A percentile compares a stretch with the other conserved stretches of the same genome.
Conservation (phyloP, 1,139 yeast genomes). For the Magnusiomyces suaveolens region DNA sequence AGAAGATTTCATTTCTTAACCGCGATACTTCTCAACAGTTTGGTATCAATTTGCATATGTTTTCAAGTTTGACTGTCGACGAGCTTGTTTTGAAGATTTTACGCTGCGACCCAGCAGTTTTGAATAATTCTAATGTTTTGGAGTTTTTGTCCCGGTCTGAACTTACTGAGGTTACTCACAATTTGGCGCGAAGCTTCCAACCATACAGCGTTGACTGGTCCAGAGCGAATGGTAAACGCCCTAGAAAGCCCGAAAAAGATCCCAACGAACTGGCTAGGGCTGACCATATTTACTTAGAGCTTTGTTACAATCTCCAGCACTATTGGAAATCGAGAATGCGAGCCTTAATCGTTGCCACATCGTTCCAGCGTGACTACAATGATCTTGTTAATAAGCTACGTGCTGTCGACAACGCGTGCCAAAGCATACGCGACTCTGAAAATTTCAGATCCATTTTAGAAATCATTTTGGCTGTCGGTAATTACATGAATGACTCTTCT, state of each 20-base stretch:
- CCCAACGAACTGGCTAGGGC: slow-evolving; percentile 63
- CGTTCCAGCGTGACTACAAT: slow-evolving; percentile 64
- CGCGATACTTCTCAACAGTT: slow-evolving; percentile 82
- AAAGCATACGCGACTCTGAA: slow-evolving; percentile 51
- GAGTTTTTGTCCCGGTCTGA: slow-evolving; percentile 76
- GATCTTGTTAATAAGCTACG: slow-evolving; percentile 56
- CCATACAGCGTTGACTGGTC: slow-evolving; percentile 59
- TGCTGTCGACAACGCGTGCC: slow-evolving; percentile 57
- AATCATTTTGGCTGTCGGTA: slow-evolving; percentile 77
- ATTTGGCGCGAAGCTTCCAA: slow-evolving; percentile 52
- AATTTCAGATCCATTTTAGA: slow-evolving; percentile 59
- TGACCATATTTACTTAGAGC: slow-evolving; percentile 67
- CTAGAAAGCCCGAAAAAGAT: slow-evolving; percentile 43
- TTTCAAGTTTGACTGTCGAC: slow-evolving; percentile 50
- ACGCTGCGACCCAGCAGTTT: slow-evolving; percentile 59
- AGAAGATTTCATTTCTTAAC: slow-evolving; percentile 55
- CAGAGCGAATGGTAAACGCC: slow-evolving; percentile 26
- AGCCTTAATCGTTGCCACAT: slow-evolving; percentile 56
- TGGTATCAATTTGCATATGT: slow-evolving; percentile 84
- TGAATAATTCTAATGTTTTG: slow-evolving; percentile 59
- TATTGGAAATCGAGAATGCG: slow-evolving; percentile 88
- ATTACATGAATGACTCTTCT: slow-evolving; percentile 79
- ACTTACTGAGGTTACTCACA: slow-evolving; percentile 60
- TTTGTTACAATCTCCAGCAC: slow-evolving; percentile 64
- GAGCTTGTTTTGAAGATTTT: slow-evolving; percentile 58